Evolutionary conservation across 116 monocot genomes (phyloP), one percentile per base, ranked within the genome.

Genomic region (Phalaenopsis hybrid): DNA sequence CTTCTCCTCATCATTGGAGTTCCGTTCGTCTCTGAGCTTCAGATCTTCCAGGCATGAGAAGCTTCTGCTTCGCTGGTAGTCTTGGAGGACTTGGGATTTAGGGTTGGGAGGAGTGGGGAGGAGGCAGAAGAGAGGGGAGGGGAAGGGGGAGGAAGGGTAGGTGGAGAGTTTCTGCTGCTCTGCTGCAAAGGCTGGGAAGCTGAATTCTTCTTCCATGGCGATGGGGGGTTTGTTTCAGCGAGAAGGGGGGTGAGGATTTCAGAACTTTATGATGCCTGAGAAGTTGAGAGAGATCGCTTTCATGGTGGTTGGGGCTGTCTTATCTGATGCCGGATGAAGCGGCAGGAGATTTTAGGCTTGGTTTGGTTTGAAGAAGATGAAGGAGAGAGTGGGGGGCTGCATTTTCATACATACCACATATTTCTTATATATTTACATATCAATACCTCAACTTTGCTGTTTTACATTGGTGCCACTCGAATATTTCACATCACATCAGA

Each of bases 1-100:
- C 75, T 55, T 81, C 75, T 81, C 81, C 75, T 81, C 81, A 1
- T 59, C 75, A 5, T 46, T n/a, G 15, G 13, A 20, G 11, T 37
- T 34, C 52, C 46, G 11, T 44, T 20, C 3, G 9, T 69, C 81
- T 20, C 17, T 20, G 31, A 69, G 37, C 48, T 50, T 80, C n/a
- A 69, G 31, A 15, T 65, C 81, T 37, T 72, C 73, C 73, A 73
- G 37, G 8, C 31, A 73, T 4, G 73, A 73, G 41, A 73, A 73
- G 15, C 81, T 59, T 45, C 44, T 0, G 74, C 75, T 16, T 15
- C 55, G 31, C 78, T 78, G 25, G 18, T 20, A 25, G 33, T 12
- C 12, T 28, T 45, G 33, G 50, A 8, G 78, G 50, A 20, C 16
- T 21, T 57, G 25, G 49, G 9, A 9, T 44, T 78, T 18, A 0